These are phyloP conservation scores for Fagopyrum esculentum DNA, from an alignment of 148 eudicot species.

Conservation along the genomic window DNA sequence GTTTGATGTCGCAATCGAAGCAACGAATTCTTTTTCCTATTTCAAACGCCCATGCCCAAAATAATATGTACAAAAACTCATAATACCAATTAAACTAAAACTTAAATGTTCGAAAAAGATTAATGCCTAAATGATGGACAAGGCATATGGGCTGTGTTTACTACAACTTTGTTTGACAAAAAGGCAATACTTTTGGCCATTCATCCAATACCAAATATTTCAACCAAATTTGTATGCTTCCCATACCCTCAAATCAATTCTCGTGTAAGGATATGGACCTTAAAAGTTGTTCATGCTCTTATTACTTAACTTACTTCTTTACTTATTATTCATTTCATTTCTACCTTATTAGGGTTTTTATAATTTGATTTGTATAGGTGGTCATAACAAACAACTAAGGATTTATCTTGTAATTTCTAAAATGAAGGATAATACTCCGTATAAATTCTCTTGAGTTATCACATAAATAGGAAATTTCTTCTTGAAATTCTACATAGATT, in stretches of 20 bases:
- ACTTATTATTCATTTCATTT: background rate
- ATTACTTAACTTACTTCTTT: background rate
- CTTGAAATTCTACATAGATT: too few species aligned
- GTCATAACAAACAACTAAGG: too few species aligned
- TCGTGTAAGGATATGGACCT: background rate
- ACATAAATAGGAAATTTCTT: too few species aligned
- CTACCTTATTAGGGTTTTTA: background rate
- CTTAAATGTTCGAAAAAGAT: background rate
- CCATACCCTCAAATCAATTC: slow-evolving; percentile 1
- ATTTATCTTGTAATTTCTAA: too few species aligned
- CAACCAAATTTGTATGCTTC: background rate
- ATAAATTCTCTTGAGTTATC: too few species aligned
- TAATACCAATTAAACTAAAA: too few species aligned
- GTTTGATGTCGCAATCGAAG: background rate
- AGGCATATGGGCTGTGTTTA: slow-evolving; percentile 6
- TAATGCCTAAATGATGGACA: slow-evolving; percentile 7
- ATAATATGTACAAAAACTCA: background rate
- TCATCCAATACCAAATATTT: background rate
- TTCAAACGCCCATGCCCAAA: background rate
- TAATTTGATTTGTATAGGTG: too few species aligned
- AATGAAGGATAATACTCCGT: too few species aligned
- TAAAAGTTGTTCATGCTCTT: background rate
- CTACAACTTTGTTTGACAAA: slow-evolving; percentile 6
- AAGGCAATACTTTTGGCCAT: slow-evolving; percentile 3
- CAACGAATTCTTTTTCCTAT: background rate